Evolutionary conservation across 352 stramenopile species (phyloP), one percentile per base, ranked within the genome.

Genomic region (Phytophthora hibernalis): DNA sequence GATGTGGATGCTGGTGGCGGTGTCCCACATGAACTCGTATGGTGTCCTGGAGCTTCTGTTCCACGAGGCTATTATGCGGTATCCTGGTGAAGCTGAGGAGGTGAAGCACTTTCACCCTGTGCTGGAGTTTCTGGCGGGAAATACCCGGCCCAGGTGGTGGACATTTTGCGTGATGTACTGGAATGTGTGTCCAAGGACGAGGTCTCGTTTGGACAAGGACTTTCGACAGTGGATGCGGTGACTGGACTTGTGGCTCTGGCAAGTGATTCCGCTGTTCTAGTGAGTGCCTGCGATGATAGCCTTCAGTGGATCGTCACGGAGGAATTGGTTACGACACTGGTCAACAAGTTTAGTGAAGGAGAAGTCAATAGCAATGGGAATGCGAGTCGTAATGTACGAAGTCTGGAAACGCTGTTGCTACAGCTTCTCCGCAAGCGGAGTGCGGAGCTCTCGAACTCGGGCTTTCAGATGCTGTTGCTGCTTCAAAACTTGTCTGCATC

Each of bases 291-390:
- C 38, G 83, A 90, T 45, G 79, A 87, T 22, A 90, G 68, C 24
- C 72, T 92, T 9, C 80, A 92, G 59, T 91, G 77, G 66, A 70
- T 92, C 9, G 48, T 92, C 13, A 89, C 84, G 15, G 55, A 76
- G 6, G 75, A 91, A 13, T 31, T 89, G 20, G 70, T 90, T 13
- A 35, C 28, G 2, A 49, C 50, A 12, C 50, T 92, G 18, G 58
- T 55, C 5, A 33, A 26, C 1, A 79, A 85, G 28, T 51, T 82
- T 16, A 43, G 30, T 2, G 26, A 68, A 11, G 50, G 30, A 60
- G 21, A 62, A 26, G 9, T 18, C 13, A 43, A 51, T 28, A 45
- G 57, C 21, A 77, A 70, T 22, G 62, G 37, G 33, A 69, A 13
- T 43, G 8, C 28, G 2, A 53, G 50, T n/a, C 10, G 20, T 13